Conservation (phyloP, 2,329 filamentous ascomycete species). For the Rugonectria rugulosa region DNA sequence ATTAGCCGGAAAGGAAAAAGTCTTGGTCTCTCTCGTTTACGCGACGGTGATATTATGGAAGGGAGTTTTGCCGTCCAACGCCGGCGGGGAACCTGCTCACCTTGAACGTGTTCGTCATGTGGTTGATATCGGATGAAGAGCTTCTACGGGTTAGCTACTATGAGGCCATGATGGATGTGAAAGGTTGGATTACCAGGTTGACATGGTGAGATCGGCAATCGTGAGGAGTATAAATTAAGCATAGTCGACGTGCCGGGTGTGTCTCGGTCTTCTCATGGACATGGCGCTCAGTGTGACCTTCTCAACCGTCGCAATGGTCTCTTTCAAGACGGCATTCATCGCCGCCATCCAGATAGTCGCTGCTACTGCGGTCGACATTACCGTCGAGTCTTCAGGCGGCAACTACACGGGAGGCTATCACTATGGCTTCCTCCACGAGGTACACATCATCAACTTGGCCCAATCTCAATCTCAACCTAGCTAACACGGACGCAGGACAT, state of each 20-base stretch:
- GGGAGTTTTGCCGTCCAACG: constrained; percentile 18
- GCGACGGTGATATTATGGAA: constrained; percentile 21
- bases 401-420: constrained; percentile 54
- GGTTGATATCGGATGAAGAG: constrained; percentile 5
- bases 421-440: constrained; percentile 56
- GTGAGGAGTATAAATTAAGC: constrained; percentile 5
- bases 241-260: not conserved
- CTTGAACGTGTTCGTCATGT: not conserved
- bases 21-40: constrained; percentile 6
- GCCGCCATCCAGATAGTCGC: constrained; percentile 16
- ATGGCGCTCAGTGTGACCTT: not conserved
- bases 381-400: constrained; percentile 47
- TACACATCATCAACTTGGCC: too few species aligned
- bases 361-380: constrained; percentile 44
- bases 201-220: not conserved
- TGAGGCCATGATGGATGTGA: not conserved
- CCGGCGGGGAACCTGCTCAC: not conserved
- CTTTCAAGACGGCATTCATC: constrained; percentile 18
- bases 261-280: constrained; percentile 1
- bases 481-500: constrained; percentile 68
- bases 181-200: too few species aligned
- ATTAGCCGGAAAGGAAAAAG: constrained; percentile 2
- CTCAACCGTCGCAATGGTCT: constrained; percentile 13
- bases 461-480: too few species aligned
- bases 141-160: constrained; percentile 1